Conservation (phyloP, 148 eudicot genomes). For the Spergularia marina region DNA sequence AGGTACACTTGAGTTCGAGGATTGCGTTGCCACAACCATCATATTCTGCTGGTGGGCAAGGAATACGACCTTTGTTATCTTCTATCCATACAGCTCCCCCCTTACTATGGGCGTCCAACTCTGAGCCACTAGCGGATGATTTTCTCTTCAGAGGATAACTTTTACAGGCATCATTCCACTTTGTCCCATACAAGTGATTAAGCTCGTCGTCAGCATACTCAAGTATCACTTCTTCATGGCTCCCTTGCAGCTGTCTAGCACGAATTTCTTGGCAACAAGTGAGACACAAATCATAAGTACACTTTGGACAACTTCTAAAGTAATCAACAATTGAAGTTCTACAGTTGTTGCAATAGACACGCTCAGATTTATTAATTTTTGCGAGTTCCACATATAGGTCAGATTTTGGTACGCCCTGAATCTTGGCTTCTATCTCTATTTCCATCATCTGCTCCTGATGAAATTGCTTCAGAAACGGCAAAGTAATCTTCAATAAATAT, state of each 20-base stretch:
- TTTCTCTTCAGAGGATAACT: no score
- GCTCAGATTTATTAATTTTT: slow-evolving; percentile 8
- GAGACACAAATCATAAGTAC: slow-evolving; percentile 53
- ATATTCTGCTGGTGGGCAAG: slow-evolving; percentile 39
- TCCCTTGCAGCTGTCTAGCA: slow-evolving; percentile 32
- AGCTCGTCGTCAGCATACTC: slow-evolving; percentile 37
- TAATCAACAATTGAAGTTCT: slow-evolving; percentile 49
- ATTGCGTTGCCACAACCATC: slow-evolving; percentile 49
- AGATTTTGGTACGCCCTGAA: slow-evolving; percentile 31
- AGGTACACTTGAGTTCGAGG: slow-evolving; percentile 38
- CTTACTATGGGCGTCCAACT: background rate
- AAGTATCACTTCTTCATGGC: slow-evolving; percentile 34
- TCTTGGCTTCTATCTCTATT: slow-evolving; percentile 51
- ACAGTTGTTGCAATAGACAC: slow-evolving; percentile 39
- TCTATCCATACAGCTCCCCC: slow-evolving; percentile 41
- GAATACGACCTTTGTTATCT: slow-evolving; percentile 42
- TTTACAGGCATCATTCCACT: no score
- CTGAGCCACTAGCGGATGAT: no score
- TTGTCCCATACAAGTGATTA: slow-evolving; percentile 39
- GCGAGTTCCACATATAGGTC: slow-evolving; percentile 7
- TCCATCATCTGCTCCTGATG: slow-evolving; percentile 51
- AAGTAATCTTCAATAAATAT: slow-evolving; percentile 32
- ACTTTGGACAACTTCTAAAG: slow-evolving; percentile 48
- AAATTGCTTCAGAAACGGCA: slow-evolving; percentile 46
- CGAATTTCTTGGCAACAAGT: slow-evolving; percentile 56